Evolutionary conservation across 225 moss, liverwort and hornwort genomes (phyloP), one percentile per base, ranked within the genome.

Genomic region (Bryoerythrophyllum caledonicum): DNA sequence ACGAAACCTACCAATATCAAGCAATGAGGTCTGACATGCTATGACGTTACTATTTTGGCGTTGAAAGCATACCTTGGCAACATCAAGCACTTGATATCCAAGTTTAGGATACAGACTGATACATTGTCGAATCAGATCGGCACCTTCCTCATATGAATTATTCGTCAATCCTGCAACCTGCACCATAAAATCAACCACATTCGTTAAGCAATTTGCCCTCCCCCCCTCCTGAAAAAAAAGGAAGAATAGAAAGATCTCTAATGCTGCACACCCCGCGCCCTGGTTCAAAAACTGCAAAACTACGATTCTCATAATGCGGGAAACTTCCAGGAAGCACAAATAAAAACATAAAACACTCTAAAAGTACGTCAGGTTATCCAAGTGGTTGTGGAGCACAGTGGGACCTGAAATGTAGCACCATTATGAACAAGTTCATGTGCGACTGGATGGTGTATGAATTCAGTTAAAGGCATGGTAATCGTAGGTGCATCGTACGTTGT

Each of bases 371-470:
- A 37, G 56, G 34, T 35, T 52, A 70, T 61, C 30, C 41, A 52
- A 75, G 67, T 62, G 63, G 67, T 79, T 63, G 68, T 53, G 70
- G 74, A 60, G 77, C 77, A 80, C 52, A 63, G 28, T 59, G 59
- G 73, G 68, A 87, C 90, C 90, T 90, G 90, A 78, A 88, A 88
- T 75, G 85, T 90, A 77, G 90, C 90, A 82, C 90, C 90, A 82
- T 90, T 90, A 76, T 90, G 90, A 61, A 90, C 86, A 76, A 90
- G 88, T 34, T 88, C 90, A 63, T 83, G 68, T 65, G 85, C 88
- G 26, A 88, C 68, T 65, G 90, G 82, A 78, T 90, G 90, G 78
- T 52, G 90, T 65, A 90, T 71, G 71, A 88, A 90, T 69, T 90
- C 88, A 48, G 62, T 65, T 52, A 90, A 70, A 32, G 90, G 85